Evolutionary conservation across 2,329 filamentous ascomycete species (phyloP).

Genomic region (Pseudocercospora musae): DNA sequence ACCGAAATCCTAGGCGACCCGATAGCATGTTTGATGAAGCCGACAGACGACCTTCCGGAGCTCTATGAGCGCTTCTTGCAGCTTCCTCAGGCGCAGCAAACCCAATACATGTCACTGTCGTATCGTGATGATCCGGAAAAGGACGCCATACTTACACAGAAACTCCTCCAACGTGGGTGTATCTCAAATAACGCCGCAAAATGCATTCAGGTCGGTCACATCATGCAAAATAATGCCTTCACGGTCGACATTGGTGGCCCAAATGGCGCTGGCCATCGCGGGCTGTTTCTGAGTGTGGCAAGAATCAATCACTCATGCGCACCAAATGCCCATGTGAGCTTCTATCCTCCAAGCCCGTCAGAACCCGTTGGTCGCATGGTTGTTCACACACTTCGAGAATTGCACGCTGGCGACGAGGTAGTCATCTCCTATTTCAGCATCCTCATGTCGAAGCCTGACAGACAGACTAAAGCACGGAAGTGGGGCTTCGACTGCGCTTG

Average conservation of each 20-base stretch:
- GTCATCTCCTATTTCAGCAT: conserved; percentile 27
- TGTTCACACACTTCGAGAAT: conserved; percentile 18
- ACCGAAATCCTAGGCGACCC: conserved; percentile 18
- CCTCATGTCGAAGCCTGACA: conserved; percentile 18
- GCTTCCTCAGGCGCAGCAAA: conserved; percentile 9
- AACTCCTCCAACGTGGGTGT: conserved; percentile 20
- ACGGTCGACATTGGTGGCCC: conserved; percentile 23
- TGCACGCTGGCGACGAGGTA: conserved; percentile 21
- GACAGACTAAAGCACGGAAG: conserved; percentile 19
- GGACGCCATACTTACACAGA: conserved; percentile 20
- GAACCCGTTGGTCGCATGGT: conserved; percentile 17
- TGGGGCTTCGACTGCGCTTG: conserved; percentile 26
- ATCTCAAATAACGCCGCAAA: conserved; percentile 6
- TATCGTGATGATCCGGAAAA: conserved; percentile 12
- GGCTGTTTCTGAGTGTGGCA: conserved; percentile 20
- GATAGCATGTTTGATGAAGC: conserved; percentile 21
- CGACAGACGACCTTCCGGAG: conserved; percentile 25
- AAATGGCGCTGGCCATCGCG: conserved; percentile 19
- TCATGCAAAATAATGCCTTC: conserved; percentile 29
- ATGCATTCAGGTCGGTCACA: conserved; percentile 19
- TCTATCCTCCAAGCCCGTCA: conserved; percentile 10
- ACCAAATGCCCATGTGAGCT: conserved; percentile 27
- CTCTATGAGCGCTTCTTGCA: conserved; percentile 20
- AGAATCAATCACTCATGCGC: conserved; percentile 26
- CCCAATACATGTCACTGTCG: conserved; percentile 16